Conservation (phyloP, 176 grass and related monocot species). For the Urochloa ruziziensis region DNA sequence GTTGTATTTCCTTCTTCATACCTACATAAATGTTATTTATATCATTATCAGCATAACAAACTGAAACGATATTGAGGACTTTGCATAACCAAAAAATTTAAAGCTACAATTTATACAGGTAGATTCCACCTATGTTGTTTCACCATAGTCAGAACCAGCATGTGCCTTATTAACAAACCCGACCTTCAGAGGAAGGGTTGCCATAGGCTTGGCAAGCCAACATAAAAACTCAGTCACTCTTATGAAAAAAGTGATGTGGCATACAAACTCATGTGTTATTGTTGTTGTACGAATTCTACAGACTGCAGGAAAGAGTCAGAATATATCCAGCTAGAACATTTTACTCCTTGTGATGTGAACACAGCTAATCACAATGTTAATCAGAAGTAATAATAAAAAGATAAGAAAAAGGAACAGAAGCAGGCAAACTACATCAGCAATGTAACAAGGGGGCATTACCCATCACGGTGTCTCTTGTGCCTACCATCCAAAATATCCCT, state of each 20-base stretch:
- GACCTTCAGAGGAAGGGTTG: neutral
- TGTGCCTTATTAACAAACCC: neutral
- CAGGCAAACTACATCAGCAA: neutral
- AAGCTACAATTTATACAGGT: neutral
- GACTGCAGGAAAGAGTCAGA: neutral
- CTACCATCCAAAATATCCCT: slow-evolving; percentile 52
- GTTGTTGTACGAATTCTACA: neutral
- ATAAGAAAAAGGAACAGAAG: neutral
- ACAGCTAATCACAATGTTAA: neutral
- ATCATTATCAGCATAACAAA: neutral
- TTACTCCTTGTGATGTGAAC: neutral
- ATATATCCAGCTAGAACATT: neutral
- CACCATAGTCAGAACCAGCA: neutral
- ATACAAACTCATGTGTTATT: neutral
- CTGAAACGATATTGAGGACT: neutral
- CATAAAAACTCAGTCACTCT: neutral
- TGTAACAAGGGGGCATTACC: slow-evolving; percentile 43
- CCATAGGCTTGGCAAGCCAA: neutral
- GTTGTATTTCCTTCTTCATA: slow-evolving; percentile 92
- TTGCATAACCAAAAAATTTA: neutral
- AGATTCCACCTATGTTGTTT: neutral
- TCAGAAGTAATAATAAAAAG: neutral
- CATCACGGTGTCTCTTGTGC: slow-evolving; percentile 86
- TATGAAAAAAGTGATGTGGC: neutral
- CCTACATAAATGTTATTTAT: slow-evolving; percentile 33